Percentiles rank a stretch among this genome's conserved stretches.
Evolutionary conservation across 495 filamentous ascomycete genomes (phyloP).

Genomic region (Hypomontagnella submonticulosa): DNA sequence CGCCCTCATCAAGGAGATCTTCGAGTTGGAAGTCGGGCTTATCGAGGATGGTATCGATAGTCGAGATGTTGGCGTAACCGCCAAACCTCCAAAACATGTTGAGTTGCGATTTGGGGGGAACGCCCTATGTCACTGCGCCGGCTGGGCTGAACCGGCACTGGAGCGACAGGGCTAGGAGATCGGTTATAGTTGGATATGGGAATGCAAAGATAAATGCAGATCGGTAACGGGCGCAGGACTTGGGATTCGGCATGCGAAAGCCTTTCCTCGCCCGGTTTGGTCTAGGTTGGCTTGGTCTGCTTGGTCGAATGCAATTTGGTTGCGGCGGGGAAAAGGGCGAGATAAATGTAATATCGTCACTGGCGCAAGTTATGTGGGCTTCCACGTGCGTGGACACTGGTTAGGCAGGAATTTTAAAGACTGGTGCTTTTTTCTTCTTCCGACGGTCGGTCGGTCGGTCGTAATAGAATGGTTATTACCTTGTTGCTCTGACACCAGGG

Average conservation of each 20-base stretch:
- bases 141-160: slow-evolving; percentile 32
- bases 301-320: slow-evolving; percentile 9
- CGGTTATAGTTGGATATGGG: background rate
- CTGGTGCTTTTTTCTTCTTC: slow-evolving; percentile 1
- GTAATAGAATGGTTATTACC: slow-evolving; percentile 9
- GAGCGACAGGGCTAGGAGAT: slow-evolving; percentile 7
- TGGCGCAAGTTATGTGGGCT: slow-evolving; percentile 17
- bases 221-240: slow-evolving; percentile 7
- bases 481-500: slow-evolving; percentile 9
- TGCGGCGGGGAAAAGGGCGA: slow-evolving; percentile 3
- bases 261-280: background rate
- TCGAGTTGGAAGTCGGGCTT: slow-evolving; percentile 94
- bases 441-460: slow-evolving; percentile 25
- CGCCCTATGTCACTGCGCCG: slow-evolving; percentile 56
- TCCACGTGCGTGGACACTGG: slow-evolving; percentile 5
- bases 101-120: slow-evolving; percentile 47
- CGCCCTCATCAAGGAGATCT: slow-evolving; percentile 94
- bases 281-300: slow-evolving; percentile 1
- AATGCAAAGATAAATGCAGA: background rate
- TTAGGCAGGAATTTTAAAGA: slow-evolving; percentile 6
- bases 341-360: slow-evolving; percentile 28
- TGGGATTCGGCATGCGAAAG: slow-evolving; percentile 37
- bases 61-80: slow-evolving; percentile 96
- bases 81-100: slow-evolving; percentile 99
- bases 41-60: slow-evolving; percentile 94